These are phyloP conservation scores for Talaromyces atroroseus DNA, from an alignment of 2,329 filamentous ascomycete species.

Conservation along the genomic window DNA sequence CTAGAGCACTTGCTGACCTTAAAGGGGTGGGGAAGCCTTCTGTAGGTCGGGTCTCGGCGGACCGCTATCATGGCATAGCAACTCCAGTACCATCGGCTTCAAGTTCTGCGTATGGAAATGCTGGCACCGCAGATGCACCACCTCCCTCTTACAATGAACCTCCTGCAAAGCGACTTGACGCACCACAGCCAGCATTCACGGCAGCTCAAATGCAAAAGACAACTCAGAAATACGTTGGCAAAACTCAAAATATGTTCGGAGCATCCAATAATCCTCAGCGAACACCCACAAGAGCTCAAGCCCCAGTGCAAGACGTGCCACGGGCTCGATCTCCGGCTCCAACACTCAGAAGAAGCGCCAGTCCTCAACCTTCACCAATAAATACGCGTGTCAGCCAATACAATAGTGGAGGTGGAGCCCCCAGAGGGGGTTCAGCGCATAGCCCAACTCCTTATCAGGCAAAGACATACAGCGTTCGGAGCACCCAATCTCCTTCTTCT, in stretches of 20 bases:
- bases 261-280: constrained; percentile 45
- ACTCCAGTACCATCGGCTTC: constrained; percentile 61
- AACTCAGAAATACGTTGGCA: constrained; percentile 77
- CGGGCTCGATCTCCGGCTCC: constrained; percentile 56
- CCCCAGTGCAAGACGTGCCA: constrained; percentile 33
- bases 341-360: constrained; percentile 31
- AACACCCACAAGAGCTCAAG: constrained; percentile 55
- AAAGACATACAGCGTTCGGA: constrained; percentile 36
- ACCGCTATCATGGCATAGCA: constrained; percentile 87
- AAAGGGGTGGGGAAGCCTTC: constrained; percentile 82
- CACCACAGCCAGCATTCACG: constrained; percentile 87
- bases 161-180: constrained; percentile 71
- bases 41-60: constrained; percentile 80
- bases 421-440: constrained; percentile 28
- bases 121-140: constrained; percentile 51
- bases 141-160: constrained; percentile 79
- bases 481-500: constrained; percentile 33
- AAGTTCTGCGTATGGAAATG: constrained; percentile 31
- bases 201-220: constrained; percentile 93
- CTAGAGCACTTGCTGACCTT: constrained; percentile 82
- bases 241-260: constrained; percentile 73
- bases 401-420: constrained; percentile 16
- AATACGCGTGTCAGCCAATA: constrained; percentile 35
- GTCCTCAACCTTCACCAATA: constrained; percentile 26
- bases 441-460: constrained; percentile 42